Conservation (phyloP, 495 filamentous ascomycete species). For the Aspergillus indologenus region DNA sequence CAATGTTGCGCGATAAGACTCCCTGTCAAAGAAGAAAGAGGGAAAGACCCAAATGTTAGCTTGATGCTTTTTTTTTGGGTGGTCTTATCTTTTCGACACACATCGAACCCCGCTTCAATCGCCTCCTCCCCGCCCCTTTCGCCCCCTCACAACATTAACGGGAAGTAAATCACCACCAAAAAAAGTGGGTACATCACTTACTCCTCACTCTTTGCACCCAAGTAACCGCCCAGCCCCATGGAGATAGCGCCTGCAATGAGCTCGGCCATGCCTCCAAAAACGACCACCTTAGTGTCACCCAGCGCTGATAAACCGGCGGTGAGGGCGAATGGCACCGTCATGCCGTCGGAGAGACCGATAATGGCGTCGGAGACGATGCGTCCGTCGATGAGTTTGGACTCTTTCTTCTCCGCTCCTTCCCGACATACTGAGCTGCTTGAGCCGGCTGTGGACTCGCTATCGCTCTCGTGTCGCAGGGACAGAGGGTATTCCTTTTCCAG, state of each 20-base stretch:
- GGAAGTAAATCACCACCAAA: neutral
- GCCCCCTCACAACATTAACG: neutral
- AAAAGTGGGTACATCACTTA: conserved; percentile 28
- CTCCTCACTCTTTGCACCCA: conserved; percentile 70
- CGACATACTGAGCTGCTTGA: conserved; percentile 8
- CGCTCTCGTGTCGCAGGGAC: conserved; percentile 23
- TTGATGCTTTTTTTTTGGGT: neutral
- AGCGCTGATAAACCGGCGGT: conserved; percentile 55
- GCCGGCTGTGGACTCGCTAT: conserved; percentile 18
- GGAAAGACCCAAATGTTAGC: neutral
- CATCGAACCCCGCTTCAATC: neutral
- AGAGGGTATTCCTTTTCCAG: conserved; percentile 33
- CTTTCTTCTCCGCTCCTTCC: conserved; percentile 16
- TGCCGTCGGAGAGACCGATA: conserved; percentile 58
- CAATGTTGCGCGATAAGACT: conserved; percentile 52
- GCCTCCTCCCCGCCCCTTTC: neutral
- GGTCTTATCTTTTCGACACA: neutral
- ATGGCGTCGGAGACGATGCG: conserved; percentile 57
- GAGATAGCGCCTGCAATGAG: conserved; percentile 57
- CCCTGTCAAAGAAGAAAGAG: conserved; percentile 25
- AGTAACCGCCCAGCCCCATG: conserved; percentile 57
- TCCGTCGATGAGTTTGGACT: conserved; percentile 39
- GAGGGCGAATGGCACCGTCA: conserved; percentile 60
- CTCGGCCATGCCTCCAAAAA: conserved; percentile 58
- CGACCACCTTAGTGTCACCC: conserved; percentile 52